Base-by-base conservation (phyloP, 352 stramenopile species). In the Thalassiosira livingstoniorum region DNA sequence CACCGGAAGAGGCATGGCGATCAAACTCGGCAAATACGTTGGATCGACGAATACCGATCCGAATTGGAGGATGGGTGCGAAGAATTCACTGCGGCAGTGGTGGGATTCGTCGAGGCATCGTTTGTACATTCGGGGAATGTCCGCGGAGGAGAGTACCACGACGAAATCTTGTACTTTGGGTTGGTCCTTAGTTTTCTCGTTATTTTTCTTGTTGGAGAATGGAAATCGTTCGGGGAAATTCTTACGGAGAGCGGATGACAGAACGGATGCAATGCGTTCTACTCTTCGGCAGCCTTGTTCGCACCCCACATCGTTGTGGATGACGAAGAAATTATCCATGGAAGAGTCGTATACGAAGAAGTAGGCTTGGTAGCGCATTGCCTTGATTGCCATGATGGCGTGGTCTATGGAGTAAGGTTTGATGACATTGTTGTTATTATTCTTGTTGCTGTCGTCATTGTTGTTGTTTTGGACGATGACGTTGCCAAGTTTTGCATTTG, bases 1-100 rank as follows among this genome's bases (percentile, higher is more conserved):
- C 1, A 72, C 65, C 31, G 75, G 75, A 25, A 67, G 43, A 0
- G 77, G 77, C 69, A 85, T 80, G 15, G 63, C 45, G 27, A 80
- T 80, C 54, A 68, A 43, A 1, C 2, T 75, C 0, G 69, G 69
- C 0, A 80, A 60, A 4, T 68, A 63, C 4, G 57, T 35, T 15
- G 35, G 10, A 11, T 77, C 51, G 4, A 27, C 4, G 57, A 61
- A 80, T 3, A 54, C 53, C 15, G 27, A 63, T 68, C 75, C 75
- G 37, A 83, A 83, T 69, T 76, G 67, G 27, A 83, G 43, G 2
- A 83, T 67, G 0, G 75, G 75, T 31, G 75, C 57, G 77, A 73
- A 70, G 0, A 73, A 43, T 21, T 35, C 27, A 0, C 7, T 42
- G 23, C 29, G 39, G 35, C 65, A 73, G 18, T 67, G 15, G 2